Evolutionary conservation across 176 grass and related monocot genomes (phyloP).

Genomic region (Tillandsia leiboldiana): DNA sequence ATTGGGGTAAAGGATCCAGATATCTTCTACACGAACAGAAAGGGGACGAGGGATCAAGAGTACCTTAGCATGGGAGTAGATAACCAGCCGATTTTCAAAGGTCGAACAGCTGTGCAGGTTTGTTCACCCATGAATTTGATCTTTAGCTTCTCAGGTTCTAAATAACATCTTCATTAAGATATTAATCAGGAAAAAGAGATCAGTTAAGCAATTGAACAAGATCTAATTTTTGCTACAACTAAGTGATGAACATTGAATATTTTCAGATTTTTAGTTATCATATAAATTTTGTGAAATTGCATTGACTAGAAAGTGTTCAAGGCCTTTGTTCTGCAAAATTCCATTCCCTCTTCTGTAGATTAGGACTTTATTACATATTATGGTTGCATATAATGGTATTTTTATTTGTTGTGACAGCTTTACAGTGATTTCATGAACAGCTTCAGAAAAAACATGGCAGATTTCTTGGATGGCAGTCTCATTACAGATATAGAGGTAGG

Average conservation of each 20-base stretch:
- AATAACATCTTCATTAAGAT: background rate
- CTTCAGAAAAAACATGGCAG: conserved; percentile 69
- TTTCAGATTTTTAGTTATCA: no score
- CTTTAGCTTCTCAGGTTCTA: background rate
- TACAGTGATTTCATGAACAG: conserved; percentile 84
- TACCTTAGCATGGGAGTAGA: conserved; percentile 73
- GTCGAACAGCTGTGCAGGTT: conserved; percentile 72
- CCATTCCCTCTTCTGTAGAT: background rate
- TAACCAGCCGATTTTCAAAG: conserved; percentile 56
- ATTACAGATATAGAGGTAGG: conserved; percentile 87
- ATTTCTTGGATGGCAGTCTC: conserved; percentile 52
- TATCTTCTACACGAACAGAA: conserved; percentile 76
- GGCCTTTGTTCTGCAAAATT: background rate
- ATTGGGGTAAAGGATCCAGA: conserved; percentile 28
- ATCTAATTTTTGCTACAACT: background rate
- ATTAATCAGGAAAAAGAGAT: background rate
- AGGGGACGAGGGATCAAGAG: conserved; percentile 47
- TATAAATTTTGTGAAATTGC: no score
- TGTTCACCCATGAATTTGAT: background rate
- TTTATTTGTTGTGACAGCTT: conserved; percentile 34
- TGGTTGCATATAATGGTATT: background rate
- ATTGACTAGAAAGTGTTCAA: background rate
- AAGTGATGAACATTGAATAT: no score
- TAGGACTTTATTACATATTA: background rate
- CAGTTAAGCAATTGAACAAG: background rate